Evolutionary conservation across 768 basidiomycete species (phyloP).

Genomic region (Collybia mongolica): DNA sequence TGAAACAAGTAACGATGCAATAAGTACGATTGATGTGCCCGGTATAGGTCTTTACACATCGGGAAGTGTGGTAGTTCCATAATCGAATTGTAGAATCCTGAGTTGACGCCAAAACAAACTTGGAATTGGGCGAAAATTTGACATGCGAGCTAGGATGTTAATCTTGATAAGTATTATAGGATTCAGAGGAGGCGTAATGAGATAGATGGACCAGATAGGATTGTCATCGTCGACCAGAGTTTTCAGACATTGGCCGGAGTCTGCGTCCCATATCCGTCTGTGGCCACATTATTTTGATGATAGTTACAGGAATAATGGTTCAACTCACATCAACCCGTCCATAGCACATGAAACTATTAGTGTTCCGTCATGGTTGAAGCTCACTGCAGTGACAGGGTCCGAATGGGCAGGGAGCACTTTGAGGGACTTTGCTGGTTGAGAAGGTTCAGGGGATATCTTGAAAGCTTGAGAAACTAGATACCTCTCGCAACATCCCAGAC

Average conservation of each 20-base stretch:
- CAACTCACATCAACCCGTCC: conserved; percentile 91
- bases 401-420: conserved; percentile 94
- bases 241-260: conserved; percentile 97
- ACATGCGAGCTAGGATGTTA: conserved; percentile 68
- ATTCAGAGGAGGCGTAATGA: conserved; percentile 1
- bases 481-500: conserved; percentile 97
- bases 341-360: conserved; percentile 93
- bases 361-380: conserved; percentile 93
- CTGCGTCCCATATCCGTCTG: conserved; percentile 97
- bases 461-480: conserved; percentile 23
- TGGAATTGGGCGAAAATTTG: conserved; percentile 89
- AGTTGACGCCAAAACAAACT: conserved; percentile 85
- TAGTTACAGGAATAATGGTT: background rate
- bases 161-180: conserved; percentile 5
- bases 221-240: conserved; percentile 96
- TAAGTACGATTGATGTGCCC: conserved; percentile 88
- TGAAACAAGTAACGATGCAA: conserved; percentile 72
- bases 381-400: conserved; percentile 93
- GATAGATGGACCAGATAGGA: conserved; percentile 83
- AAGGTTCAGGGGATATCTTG: background rate
- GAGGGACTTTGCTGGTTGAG: conserved; percentile 66
- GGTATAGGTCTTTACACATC: conserved; percentile 89
- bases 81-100: conserved; percentile 93
- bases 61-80: conserved; percentile 91
- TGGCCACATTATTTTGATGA: conserved; percentile 2